Conservation (phyloP, 129 eudicot species). For the Flaveria ramosissima region DNA sequence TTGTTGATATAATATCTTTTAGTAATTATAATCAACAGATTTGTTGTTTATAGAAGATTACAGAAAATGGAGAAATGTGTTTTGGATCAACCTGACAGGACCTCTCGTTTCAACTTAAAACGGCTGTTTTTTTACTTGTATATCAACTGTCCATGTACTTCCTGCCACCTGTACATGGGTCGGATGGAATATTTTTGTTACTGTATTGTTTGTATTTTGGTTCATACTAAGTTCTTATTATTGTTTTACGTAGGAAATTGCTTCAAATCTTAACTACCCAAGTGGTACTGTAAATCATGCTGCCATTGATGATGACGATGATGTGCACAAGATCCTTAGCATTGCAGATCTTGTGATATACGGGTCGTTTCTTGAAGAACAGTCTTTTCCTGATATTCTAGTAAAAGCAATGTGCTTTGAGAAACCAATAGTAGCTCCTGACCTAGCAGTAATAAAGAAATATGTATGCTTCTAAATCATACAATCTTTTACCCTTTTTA, state of each 20-base stretch:
- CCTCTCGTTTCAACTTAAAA: background rate
- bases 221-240: background rate
- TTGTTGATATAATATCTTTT: too few relatives aligned
- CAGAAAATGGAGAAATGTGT: background rate
- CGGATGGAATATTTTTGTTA: constrained; percentile 21
- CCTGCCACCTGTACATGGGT: background rate
- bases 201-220: background rate
- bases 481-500: constrained; percentile 11
- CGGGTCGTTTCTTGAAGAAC: constrained; percentile 81
- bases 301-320: constrained; percentile 46
- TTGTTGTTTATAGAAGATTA: background rate
- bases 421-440: constrained; percentile 87
- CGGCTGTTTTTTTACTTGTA: background rate
- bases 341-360: constrained; percentile 74
- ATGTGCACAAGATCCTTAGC: constrained; percentile 42
- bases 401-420: constrained; percentile 84
- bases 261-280: constrained; percentile 65
- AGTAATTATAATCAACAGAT: too few relatives aligned
- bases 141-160: background rate
- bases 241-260: constrained; percentile 35
- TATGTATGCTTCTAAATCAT: constrained; percentile 52
- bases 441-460: constrained; percentile 64
- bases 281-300: constrained; percentile 56
- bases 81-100: background rate
- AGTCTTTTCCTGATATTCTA: constrained; percentile 71